These are phyloP conservation scores for Hypomontagnella monticulosa DNA, from an alignment of 495 filamentous ascomycete species.

Conservation along the genomic window DNA sequence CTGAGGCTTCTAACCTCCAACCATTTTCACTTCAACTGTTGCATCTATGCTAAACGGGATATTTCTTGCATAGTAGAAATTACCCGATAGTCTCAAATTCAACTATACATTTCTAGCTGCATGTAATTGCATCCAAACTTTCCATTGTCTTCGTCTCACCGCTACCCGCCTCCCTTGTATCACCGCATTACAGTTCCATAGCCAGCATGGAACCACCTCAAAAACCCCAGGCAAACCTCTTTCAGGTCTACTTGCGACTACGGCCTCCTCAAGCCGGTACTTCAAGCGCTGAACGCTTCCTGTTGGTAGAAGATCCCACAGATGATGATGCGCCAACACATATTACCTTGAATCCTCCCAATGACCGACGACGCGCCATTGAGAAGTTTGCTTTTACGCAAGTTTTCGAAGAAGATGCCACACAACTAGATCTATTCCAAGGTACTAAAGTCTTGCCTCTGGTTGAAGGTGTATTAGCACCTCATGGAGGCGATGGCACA, in stretches of 20 bases:
- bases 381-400: constrained; percentile 95
- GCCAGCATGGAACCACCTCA: constrained; percentile 43
- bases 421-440: constrained; percentile 87
- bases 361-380: constrained; percentile 82
- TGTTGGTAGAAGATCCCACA: constrained; percentile 74
- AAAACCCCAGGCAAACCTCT: constrained; percentile 65
- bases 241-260: constrained; percentile 91
- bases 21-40: constrained; percentile 19
- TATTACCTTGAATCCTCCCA: constrained; percentile 87
- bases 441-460: constrained; percentile 79
- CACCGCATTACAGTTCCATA: neutral
- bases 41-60: constrained; percentile 29
- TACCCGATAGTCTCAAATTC: neutral
- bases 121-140: constrained; percentile 24
- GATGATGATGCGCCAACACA: constrained; percentile 70
- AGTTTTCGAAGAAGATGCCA: constrained; percentile 87
- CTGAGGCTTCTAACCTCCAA: constrained; percentile 20
- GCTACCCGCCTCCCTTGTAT: constrained; percentile 11
- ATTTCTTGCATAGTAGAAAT: constrained; percentile 40
- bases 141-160: constrained; percentile 13
- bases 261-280: constrained; percentile 70
- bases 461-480: constrained; percentile 79
- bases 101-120: constrained; percentile 31
- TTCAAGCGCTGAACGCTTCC: constrained; percentile 70
- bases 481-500: constrained; percentile 73